Evolutionary conservation across 2,329 filamentous ascomycete species (phyloP), one percentile per base, ranked within the genome.

Genomic region (Calonectria leucothoes): DNA sequence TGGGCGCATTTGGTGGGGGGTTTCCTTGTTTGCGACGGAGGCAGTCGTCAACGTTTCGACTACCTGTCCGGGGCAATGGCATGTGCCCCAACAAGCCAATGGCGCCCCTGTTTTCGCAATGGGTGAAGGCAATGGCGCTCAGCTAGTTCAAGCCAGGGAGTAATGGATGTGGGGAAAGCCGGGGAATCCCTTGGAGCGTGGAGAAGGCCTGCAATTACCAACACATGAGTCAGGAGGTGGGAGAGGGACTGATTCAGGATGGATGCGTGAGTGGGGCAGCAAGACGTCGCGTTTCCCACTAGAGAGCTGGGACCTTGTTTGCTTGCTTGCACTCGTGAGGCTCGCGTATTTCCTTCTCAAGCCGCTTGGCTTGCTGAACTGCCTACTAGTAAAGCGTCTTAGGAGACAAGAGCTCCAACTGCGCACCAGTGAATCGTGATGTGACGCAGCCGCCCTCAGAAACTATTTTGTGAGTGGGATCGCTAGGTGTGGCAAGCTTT

Each of bases 211-310:
- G 23, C 55, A 27, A 33, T 68, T 52, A 55, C 70, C 64, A 63
- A 33, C 64, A 35, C 64, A 71, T 68, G 64, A 72, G 65, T 72
- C 65, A 69, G 65, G 63, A 37, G 55, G 49, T 37, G 48, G 33
- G 57, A 39, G 59, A 57, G n/a, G 49, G 57, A 55, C 55, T 72
- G 70, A 72, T 72, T 72, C 70, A 72, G 55, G 57, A 25, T 31
- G 48, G 48, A 25, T 31, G 48, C 48, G 23, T 33, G 67, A 57
- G 70, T 55, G 70, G 70, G 70, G 65, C 35, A 45, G 23, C 17
- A 23, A 8, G 57, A 59, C 31, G 29, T 5, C 14, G 42, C n/a
- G 31, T 29, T 23, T 27, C 10, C 33, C 55, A 23, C 35, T 37
- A 35, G 33, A 11, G 5, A 14, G 12, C 3, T 37, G 11, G n/a